Percentiles rank a stretch among this genome's conserved stretches.
phyloP scores from a whole-genome alignment of 2,329 filamentous ascomycete species.

The Cladosporium oxysporum region DNA sequence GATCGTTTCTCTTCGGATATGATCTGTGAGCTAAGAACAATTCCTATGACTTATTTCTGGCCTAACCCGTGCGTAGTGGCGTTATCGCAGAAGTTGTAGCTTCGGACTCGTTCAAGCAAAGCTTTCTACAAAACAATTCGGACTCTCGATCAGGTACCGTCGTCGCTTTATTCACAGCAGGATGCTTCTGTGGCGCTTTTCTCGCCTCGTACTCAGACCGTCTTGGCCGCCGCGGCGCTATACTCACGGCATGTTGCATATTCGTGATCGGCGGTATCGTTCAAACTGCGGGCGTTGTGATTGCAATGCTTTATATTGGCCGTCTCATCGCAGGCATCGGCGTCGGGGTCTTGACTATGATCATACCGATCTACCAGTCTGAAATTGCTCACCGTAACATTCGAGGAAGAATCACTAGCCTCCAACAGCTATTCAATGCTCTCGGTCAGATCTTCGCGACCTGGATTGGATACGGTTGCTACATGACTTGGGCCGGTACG shows the following conservation, averaged over 20 bases:
- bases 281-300: constrained; percentile 28
- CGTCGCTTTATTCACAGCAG: constrained; percentile 29
- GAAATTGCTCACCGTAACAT: constrained; percentile 56
- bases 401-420: constrained; percentile 28
- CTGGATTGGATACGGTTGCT: constrained; percentile 31
- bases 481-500: constrained; percentile 25
- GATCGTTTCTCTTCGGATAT: constrained; percentile 48
- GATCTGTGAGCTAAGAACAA: constrained; percentile 38
- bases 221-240: constrained; percentile 69
- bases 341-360: constrained; percentile 22
- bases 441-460: constrained; percentile 29
- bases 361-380: constrained; percentile 78
- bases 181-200: constrained; percentile 30
- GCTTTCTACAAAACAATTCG: constrained; percentile 25
- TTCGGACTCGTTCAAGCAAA: constrained; percentile 26
- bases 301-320: constrained; percentile 29
- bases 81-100: constrained; percentile 32
- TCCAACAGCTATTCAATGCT: constrained; percentile 30
- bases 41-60: background rate
- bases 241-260: constrained; percentile 62
- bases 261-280: constrained; percentile 31
- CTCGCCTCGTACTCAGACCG: constrained; percentile 66
- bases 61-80: background rate
- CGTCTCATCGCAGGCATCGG: constrained; percentile 29
- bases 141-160: constrained; percentile 28